Base-by-base conservation (phyloP, 225 moss, liverwort and hornwort genomes). In the Marchantia polymorpha region DNA sequence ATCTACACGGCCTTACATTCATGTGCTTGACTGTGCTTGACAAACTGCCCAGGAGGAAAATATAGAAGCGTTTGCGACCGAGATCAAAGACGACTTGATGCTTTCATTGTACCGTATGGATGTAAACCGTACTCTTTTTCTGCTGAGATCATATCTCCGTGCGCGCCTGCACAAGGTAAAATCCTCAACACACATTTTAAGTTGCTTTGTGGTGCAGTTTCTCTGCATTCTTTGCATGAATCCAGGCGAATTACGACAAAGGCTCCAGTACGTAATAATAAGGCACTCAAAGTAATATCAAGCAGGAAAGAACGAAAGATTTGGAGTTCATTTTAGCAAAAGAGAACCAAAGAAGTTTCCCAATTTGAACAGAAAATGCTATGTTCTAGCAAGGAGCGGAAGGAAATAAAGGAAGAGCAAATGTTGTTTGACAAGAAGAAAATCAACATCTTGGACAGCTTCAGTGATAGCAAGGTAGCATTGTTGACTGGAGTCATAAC, bases 61-160 rank as follows among this genome's bases (percentile, higher is more conserved):
- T 20, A 87, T 94, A 14, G 64, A 82, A 20, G 91, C 89, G 1
- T 87, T 92, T 67, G 87, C 90, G 12, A 59, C 72, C n/a, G 91
- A 91, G 72, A 88, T 78, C 47, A 69, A 90, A 78, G 94, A 97
- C 72, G 93, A 93, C 74, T 84, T 94, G 67, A 91, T 94, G 93
- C 84, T 97, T 50, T 94, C 97, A 2, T 80, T 97, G 78, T 97
- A 92, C 61, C 90, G 91, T 66, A 94, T 97, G 92, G 97, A 97
- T 78, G 85, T 97, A 73, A 93, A 91, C 83, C 88, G 97, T 29
- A 89, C 91, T 49, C 90, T 88, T 81, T 99, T 94, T 70, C 81
- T 94, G 72, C 88, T 94, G 56, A 88, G 94, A 65, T 91, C 97
- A 52, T 99, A 99, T 65, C 83, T 99, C 52, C 92, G 97, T 69